These are phyloP conservation scores for Cicer chorassanicum DNA, from an alignment of 306 rosid genomes.

Conservation along the genomic window DNA sequence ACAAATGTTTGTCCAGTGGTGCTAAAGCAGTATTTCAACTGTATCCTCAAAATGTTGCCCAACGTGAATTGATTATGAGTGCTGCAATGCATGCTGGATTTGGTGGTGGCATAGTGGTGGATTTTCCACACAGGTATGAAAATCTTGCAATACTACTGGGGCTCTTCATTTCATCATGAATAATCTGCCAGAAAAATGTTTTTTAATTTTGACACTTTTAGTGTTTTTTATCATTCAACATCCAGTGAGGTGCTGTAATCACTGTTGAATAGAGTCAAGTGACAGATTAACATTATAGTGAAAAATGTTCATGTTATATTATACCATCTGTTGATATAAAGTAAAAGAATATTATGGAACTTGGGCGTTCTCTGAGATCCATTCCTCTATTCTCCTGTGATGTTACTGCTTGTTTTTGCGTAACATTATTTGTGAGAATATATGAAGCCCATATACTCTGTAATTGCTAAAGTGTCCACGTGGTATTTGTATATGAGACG, in stretches of 20 bases:
- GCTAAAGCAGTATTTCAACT: slow-evolving; percentile 90
- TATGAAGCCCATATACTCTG: neutral
- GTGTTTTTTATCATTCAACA: slow-evolving; percentile 4
- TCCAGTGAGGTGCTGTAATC: slow-evolving; percentile 16
- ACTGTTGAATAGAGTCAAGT: slow-evolving; percentile 12
- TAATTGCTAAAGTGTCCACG: neutral
- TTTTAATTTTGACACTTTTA: neutral
- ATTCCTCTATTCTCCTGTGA: slow-evolving; percentile 22
- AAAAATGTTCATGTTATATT: neutral
- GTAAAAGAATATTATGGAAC: slow-evolving; percentile 14
- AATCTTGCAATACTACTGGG: neutral
- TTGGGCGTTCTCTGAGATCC: slow-evolving; percentile 19
- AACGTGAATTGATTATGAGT: slow-evolving; percentile 78
- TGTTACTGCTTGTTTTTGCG: slow-evolving; percentile 2
- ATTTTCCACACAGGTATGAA: slow-evolving; percentile 87
- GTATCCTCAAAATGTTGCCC: slow-evolving; percentile 76
- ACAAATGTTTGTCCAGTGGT: slow-evolving; percentile 80
- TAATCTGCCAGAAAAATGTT: neutral
- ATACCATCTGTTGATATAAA: slow-evolving; percentile 1
- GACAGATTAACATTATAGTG: neutral
- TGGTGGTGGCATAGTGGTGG: slow-evolving; percentile 89
- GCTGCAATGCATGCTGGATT: slow-evolving; percentile 95
- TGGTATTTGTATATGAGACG: neutral
- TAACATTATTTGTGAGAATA: slow-evolving; percentile 3
- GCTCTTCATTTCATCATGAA: slow-evolving; percentile 24